These are phyloP conservation scores for Cicer yamashitae DNA, from an alignment of 306 rosid genomes.

Conservation along the genomic window DNA sequence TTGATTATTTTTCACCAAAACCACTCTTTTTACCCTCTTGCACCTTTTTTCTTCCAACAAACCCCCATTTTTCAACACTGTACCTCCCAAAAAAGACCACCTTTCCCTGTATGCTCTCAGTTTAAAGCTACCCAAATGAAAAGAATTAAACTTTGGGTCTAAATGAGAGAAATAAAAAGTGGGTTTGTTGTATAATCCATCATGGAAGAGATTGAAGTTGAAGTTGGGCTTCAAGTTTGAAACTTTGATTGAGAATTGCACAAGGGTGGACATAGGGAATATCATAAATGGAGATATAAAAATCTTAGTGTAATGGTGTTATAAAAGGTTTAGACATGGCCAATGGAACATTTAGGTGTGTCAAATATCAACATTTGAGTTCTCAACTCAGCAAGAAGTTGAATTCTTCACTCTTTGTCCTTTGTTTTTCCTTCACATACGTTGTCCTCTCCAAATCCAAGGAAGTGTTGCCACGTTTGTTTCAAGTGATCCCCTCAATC, in stretches of 20 bases:
- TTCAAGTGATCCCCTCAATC: constrained; percentile 4
- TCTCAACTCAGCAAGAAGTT: neutral
- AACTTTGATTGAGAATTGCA: constrained; percentile 58
- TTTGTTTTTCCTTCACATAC: constrained; percentile 42
- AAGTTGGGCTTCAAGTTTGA: constrained; percentile 50
- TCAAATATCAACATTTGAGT: neutral
- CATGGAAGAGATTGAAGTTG: constrained; percentile 42
- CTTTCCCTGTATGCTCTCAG: constrained; percentile 50
- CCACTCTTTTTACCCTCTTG: constrained; percentile 59
- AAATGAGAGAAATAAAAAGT: constrained; percentile 45
- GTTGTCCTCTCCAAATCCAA: constrained; percentile 35
- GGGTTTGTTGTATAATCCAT: constrained; percentile 52
- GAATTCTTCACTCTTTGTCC: constrained; percentile 17
- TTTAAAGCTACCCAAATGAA: constrained; percentile 46
- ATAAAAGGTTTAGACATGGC: constrained; percentile 33
- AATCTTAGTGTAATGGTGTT: constrained; percentile 22
- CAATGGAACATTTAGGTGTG: constrained; percentile 8
- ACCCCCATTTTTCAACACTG: constrained; percentile 46
- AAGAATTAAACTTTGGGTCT: constrained; percentile 50
- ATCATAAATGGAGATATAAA: neutral
- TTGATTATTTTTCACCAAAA: constrained; percentile 69
- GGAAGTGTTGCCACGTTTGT: constrained; percentile 39
- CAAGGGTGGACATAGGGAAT: constrained; percentile 57
- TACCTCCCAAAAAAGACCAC: constrained; percentile 43
- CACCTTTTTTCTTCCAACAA: constrained; percentile 51